phyloP scores from a whole-genome alignment of 2,329 filamentous ascomycete genomes.

The Dactylonectria macrodidyma region DNA sequence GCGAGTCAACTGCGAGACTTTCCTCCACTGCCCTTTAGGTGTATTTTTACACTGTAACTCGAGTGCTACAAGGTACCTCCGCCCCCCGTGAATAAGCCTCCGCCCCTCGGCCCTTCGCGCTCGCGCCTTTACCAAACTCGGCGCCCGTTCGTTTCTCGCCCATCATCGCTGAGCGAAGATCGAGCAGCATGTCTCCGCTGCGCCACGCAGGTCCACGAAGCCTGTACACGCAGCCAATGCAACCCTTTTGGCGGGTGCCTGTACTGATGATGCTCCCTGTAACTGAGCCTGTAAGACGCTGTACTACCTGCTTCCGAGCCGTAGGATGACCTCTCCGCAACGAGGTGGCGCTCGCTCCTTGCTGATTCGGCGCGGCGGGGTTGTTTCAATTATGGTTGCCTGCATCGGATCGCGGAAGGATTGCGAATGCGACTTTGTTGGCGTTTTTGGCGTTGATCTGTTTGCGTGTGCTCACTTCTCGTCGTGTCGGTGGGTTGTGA shows the following conservation, averaged over 20 bases:
- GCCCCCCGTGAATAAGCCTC: background rate
- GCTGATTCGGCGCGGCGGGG: conserved; percentile 11
- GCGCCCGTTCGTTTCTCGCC: background rate
- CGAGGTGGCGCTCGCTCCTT: conserved; percentile 20
- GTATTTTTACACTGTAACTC: background rate
- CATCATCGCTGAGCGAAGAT: conserved; percentile 1
- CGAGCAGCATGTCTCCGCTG: conserved; percentile 21
- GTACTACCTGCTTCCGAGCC: background rate
- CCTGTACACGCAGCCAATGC: conserved; percentile 29
- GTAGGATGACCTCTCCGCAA: conserved; percentile 10
- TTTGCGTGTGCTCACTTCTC: background rate
- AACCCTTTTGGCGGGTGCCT: too few relatives aligned
- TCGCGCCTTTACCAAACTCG: background rate
- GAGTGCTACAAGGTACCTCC: conserved; percentile 14
- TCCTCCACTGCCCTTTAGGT: too few relatives aligned
- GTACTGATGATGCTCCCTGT: too few relatives aligned
- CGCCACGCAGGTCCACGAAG: conserved; percentile 37
- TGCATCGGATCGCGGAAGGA: conserved; percentile 2
- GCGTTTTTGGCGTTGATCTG: background rate
- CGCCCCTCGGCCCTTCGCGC: conserved; percentile 27
- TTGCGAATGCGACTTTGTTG: conserved; percentile 38
- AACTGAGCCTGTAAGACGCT: background rate
- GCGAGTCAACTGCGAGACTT: conserved; percentile 15
- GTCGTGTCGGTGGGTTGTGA: background rate
- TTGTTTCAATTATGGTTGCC: conserved; percentile 15